These are phyloP conservation scores for Amaranthus tricolor DNA, from an alignment of 179 eudicot genomes.

Conservation along the genomic window DNA sequence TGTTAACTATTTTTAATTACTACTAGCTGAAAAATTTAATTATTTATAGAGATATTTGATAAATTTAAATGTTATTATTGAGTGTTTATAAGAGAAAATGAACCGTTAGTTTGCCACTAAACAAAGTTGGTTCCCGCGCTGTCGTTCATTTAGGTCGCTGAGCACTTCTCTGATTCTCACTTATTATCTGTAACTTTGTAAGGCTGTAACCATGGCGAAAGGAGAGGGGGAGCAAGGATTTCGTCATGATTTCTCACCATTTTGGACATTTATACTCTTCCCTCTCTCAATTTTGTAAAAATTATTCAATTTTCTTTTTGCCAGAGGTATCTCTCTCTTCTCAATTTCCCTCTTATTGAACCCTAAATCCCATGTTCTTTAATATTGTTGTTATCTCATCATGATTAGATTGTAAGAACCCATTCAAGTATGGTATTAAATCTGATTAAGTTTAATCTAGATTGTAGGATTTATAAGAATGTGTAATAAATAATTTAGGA, in stretches of 20 bases:
- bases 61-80: too few relatives aligned
- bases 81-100: too few relatives aligned
- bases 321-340: conserved; percentile 28
- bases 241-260: conserved; percentile 18
- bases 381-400: conserved; percentile 17
- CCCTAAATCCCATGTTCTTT: conserved; percentile 18
- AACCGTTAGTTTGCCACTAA: too few relatives aligned
- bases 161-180: not conserved
- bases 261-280: conserved; percentile 19
- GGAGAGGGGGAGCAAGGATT: conserved; percentile 12
- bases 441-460: too few relatives aligned
- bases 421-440: too few relatives aligned
- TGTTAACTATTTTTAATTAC: too few relatives aligned
- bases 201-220: not conserved
- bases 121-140: too few relatives aligned
- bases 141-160: too few relatives aligned
- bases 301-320: conserved; percentile 1
- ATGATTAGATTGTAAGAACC: conserved; percentile 22
- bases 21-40: too few relatives aligned
- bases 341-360: conserved; percentile 21
- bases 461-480: not conserved
- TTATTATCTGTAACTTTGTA: conserved; percentile 7
- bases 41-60: too few relatives aligned
- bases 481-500: not conserved
- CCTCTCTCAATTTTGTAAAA: conserved; percentile 7